A percentile compares a stretch with the other conserved stretches of the same genome.
Conservation (phyloP, 176 grass and related monocot genomes). For the Oryza meridionalis region DNA sequence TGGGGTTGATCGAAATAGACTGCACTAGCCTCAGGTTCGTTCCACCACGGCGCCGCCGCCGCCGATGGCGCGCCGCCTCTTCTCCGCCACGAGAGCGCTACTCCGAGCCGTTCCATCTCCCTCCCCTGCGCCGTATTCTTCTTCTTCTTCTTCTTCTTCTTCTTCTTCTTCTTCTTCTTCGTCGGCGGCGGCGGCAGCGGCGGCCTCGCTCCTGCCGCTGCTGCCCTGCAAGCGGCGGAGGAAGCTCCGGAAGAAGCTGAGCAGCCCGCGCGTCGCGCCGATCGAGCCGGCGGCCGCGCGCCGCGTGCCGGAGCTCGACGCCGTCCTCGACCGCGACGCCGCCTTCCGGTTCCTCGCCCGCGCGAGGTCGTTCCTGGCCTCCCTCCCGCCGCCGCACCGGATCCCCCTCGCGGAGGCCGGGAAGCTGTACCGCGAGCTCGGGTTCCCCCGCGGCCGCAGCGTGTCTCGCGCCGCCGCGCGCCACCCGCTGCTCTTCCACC, state of each 20-base stretch:
- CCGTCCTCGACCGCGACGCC: slow-evolving; percentile 59
- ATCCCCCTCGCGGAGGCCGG: slow-evolving; percentile 70
- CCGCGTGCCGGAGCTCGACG: slow-evolving; percentile 51
- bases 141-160: slow-evolving; percentile 20
- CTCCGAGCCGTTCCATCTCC: slow-evolving; percentile 9
- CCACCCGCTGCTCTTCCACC: slow-evolving; percentile 70
- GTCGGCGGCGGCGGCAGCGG: slow-evolving; percentile 33
- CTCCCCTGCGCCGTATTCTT: not conserved
- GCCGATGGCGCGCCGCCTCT: slow-evolving; percentile 50
- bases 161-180: slow-evolving; percentile 12
- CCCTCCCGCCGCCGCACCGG: slow-evolving; percentile 52
- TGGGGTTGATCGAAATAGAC: slow-evolving; percentile 3
- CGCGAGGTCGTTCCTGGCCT: slow-evolving; percentile 61
- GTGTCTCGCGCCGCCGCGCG: slow-evolving; percentile 52
- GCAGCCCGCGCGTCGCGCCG: slow-evolving; percentile 67
- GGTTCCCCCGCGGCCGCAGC: slow-evolving; percentile 72
- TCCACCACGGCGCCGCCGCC: slow-evolving; percentile 8
- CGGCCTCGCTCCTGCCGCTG: slow-evolving; percentile 64
- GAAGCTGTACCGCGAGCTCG: slow-evolving; percentile 74
- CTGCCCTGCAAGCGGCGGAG: slow-evolving; percentile 73
- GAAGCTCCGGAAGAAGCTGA: slow-evolving; percentile 74
- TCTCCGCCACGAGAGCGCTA: slow-evolving; percentile 55
- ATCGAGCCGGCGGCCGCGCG: slow-evolving; percentile 66
- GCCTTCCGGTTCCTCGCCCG: slow-evolving; percentile 74
- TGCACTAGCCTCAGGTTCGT: not conserved